Evolutionary conservation across 2,329 filamentous ascomycete species (phyloP), one percentile per base, ranked within the genome.

Genomic region (Sporothrix brunneoviolacea): DNA sequence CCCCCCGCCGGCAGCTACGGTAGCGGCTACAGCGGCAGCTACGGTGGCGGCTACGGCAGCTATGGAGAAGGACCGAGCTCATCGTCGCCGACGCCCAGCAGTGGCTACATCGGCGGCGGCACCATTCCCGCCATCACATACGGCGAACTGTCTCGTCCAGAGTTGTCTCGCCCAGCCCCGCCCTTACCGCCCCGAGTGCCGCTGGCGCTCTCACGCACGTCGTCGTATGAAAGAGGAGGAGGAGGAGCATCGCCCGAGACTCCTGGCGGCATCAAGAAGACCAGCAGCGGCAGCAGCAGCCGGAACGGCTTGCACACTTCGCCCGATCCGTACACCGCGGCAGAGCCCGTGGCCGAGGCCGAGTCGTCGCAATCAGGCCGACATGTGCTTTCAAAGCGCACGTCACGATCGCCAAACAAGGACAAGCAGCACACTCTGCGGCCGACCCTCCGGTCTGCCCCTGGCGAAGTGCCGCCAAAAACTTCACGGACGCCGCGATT

Each of bases 41-140:
- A 42, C 51, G 48, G 19, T 19, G 4, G 15, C 38, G 5, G 38
- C 28, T 13, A 22, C 38, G 15, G 8, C 8, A 18, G 38, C 6
- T 51, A 47, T 22, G 38, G 38, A 4, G 22, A 38, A 12, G 21
- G 36, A 2, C 10, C 42, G 8, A 40, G n/a, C 24, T 48, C 45
- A 2, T 13, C 36, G 2, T 40, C 50, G 4, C 21, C 46, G 35
- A 30, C 40, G 4, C 39, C 50, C 15, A 32, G 12, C 39, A 45
- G 39, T 39, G 82, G 80, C 4, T 91, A 81, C 74, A 85, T 95
- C 60, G 90, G 88, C 36, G 77, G 84, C 56, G 87, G 88, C 12
- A 93, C 88, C 2, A 84, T 95, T 55, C 88, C 88, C 41, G 85
- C 87, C 8, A 79, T 91, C 43, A 83, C 77, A 53, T 95, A 94